phyloP scores from a whole-genome alignment of 2,329 filamentous ascomycete species.

The Sarocladium strictum region DNA sequence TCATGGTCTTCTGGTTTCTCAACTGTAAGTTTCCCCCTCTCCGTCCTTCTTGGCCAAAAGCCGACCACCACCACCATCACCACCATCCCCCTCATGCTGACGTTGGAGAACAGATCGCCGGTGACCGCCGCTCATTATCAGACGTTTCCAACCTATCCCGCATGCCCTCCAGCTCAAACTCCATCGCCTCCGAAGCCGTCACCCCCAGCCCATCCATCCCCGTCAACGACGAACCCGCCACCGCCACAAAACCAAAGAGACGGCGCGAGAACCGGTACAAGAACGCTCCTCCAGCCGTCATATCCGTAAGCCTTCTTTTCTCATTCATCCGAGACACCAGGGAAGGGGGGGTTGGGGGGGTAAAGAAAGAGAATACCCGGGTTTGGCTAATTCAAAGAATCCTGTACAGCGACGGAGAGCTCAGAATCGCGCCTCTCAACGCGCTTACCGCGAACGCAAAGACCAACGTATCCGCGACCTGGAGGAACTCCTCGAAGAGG shows the following conservation, averaged over 20 bases:
- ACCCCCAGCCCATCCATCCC: not conserved
- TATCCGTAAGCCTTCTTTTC: slow-evolving; percentile 34
- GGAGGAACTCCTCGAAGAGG: slow-evolving; percentile 47
- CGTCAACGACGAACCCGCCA: not conserved
- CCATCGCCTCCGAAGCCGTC: not conserved
- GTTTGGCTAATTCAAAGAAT: too few species aligned
- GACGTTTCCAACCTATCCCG: slow-evolving; percentile 5
- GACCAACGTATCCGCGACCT: slow-evolving; percentile 57
- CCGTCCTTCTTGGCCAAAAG: too few species aligned
- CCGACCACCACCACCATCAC: too few species aligned
- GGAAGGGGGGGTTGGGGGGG: too few species aligned
- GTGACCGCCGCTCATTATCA: slow-evolving; percentile 1
- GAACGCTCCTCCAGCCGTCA: slow-evolving; percentile 41
- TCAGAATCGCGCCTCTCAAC: slow-evolving; percentile 22
- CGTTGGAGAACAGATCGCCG: not conserved
- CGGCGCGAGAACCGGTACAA: slow-evolving; percentile 47
- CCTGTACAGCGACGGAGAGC: slow-evolving; percentile 20
- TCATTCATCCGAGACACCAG: too few species aligned
- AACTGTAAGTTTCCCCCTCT: not conserved
- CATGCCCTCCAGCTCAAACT: slow-evolving; percentile 5
- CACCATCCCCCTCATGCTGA: too few species aligned
- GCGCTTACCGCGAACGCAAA: slow-evolving; percentile 22
- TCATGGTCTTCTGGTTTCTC: slow-evolving; percentile 2
- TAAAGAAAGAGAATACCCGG: too few species aligned
- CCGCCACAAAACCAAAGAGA: slow-evolving; percentile 30